These are phyloP conservation scores for Gentiana macrophylla DNA, from an alignment of 257 asterid genomes.

Conservation along the genomic window DNA sequence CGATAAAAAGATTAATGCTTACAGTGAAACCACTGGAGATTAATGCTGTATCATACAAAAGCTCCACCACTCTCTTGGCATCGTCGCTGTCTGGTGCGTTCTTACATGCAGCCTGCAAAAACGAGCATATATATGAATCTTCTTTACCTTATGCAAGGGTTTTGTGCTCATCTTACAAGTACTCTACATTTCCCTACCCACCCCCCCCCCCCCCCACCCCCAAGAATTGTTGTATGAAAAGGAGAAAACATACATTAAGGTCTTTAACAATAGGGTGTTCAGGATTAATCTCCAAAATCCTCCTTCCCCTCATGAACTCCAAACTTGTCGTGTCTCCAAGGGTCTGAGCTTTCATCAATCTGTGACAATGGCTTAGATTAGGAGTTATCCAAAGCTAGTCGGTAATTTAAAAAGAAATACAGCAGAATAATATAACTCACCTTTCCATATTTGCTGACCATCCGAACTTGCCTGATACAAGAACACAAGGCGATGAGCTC, in stretches of 20 bases:
- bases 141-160: too few species aligned
- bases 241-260: conserved; percentile 49
- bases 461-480: conserved; percentile 98
- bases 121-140: neutral
- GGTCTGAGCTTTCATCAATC: conserved; percentile 94
- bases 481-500: conserved; percentile 98
- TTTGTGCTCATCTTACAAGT: too few species aligned
- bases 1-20: conserved; percentile 16
- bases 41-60: conserved; percentile 78
- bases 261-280: conserved; percentile 93
- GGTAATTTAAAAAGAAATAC: neutral
- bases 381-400: neutral
- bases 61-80: conserved; percentile 88
- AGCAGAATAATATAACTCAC: conserved; percentile 16
- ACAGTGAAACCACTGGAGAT: conserved; percentile 97
- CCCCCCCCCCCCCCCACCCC: neutral
- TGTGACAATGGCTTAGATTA: conserved; percentile 13
- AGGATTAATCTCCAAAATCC: conserved; percentile 92
- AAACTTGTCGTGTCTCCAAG: conserved; percentile 86
- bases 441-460: conserved; percentile 99
- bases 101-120: conserved; percentile 91
- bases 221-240: neutral
- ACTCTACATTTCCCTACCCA: neutral
- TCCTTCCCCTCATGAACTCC: conserved; percentile 97
- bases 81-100: conserved; percentile 78